Evolutionary conservation across 495 filamentous ascomycete species (phyloP), one percentile per base, ranked within the genome.

Genomic region (Rusavskia elegans): DNA sequence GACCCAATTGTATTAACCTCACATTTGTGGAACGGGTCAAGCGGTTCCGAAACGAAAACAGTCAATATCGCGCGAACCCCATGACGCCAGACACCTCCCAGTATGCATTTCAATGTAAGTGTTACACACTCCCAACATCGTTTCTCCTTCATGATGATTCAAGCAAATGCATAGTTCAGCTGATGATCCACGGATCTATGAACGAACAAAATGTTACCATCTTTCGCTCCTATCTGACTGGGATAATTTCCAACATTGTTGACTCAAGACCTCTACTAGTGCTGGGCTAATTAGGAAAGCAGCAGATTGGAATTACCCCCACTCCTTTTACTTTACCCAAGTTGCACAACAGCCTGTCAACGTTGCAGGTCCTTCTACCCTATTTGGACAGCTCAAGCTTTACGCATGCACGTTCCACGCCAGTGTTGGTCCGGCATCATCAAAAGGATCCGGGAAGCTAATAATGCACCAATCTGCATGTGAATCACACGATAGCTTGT

Each of bases 211-310:
- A 53, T 56, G 51, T 55, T 42, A 51, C 39, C 57, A 61, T 61
- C 57, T 57, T 62, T 61, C 59, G 50, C 57, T 57, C 54, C 59
- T 54, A 55, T 57, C 52, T 53, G 57, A 61, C 25, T 38, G 32
- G 36, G 36, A 39, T 40, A 6, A 1, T 1, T 9, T 20, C 7
- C 30, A 35, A n/a, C 1, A 37, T 21, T 20, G 10, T 21, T 37
- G 16, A 29, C 19, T 17, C n/a, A 35, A 48, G 20, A 29, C 10
- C 23, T 29, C 45, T 1, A 3, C 13, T 48, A 35, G 32, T 35
- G 13, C 32, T 35, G 2, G 32, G 32, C 32, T 35, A 35, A 35
- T 35, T 7, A 35, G 32, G 32, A 35, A 35, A 35, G 2, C 32
- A 35, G 32, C 32, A 35, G 32, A 10, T 35, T 35, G 10, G 32